Base-by-base conservation (phyloP, 176 grass and related monocot species). In the Calamus simplicifolius region DNA sequence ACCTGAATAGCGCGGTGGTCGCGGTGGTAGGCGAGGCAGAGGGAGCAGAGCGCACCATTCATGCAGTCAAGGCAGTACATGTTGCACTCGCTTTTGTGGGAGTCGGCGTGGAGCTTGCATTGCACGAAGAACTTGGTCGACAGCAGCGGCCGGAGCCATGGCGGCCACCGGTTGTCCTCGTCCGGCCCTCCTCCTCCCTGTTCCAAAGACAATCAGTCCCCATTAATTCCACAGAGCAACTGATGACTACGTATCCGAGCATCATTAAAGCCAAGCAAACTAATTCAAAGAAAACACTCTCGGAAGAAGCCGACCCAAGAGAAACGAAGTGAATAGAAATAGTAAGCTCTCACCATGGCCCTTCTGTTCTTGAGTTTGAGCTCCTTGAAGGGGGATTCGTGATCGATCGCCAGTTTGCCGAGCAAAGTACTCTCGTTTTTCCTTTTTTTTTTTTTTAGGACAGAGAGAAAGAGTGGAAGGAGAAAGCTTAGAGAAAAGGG, bases 1-100 rank as follows among this genome's bases (percentile, higher is more conserved):
- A 95, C 90, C 90, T 97, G 92, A 70, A 97, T 97, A 28, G 83
- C 77, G 54, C 63, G 83, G 71, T 97, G 92, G 72, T 54, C 63
- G 61, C 70, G 69, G 81, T 91, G 92, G 84, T 75, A 15, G 48
- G 73, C 69, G 78, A 90, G 75, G 78, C 92, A 97, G 62, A 87
- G 72, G 4, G 92, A 85, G 76, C 92, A 97, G 54, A 97, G 87
- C 16, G 83, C 80, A 65, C 84, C 92, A 63, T 82, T 64, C 68
- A 72, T 61, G 75, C 92, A 97, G 56, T 91, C 87, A 62, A 97
- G 83, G 76, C 92, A 97, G 77, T 82, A 97, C 92, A 91, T 91
- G 78, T 97, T 97, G 75, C 92, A 97, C 76, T 91, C 91, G 52
- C 83, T 85, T 72, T 87, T 96, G 80, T 85, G 87, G 55, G 72